A percentile compares a stretch with the other conserved stretches of the same genome.
Evolutionary conservation across 192 early-diverging fungal genomes (phyloP).

Genomic region (Backusella morwellensis): DNA sequence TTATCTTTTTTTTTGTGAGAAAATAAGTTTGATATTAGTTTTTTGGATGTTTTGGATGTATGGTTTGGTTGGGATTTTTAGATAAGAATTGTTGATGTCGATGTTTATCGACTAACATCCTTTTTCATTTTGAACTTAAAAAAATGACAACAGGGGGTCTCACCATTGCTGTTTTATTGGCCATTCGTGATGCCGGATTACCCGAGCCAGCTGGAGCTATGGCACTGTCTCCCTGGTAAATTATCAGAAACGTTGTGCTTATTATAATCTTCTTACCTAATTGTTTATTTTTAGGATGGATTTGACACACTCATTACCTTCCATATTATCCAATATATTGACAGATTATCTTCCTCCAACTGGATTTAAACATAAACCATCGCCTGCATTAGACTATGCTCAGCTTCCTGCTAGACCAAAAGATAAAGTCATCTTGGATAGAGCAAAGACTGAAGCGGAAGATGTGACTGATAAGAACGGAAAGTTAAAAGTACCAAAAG

Average conservation of each 20-base stretch:
- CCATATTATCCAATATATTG: slow-evolving; percentile 22
- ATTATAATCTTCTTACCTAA: not conserved
- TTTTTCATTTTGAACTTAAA: too few relatives aligned
- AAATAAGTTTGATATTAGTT: too few relatives aligned
- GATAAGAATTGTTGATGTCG: too few relatives aligned
- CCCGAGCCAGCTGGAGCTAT: slow-evolving; percentile 55
- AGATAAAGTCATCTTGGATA: not conserved
- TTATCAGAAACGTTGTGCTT: not conserved
- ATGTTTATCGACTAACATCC: too few relatives aligned
- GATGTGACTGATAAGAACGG: not conserved
- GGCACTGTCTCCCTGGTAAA: slow-evolving; percentile 65
- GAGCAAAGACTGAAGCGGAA: not conserved
- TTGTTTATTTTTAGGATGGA: slow-evolving; percentile 34
- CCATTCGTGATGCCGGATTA: slow-evolving; percentile 54
- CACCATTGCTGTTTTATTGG: slow-evolving; percentile 49
- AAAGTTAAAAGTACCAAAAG: not conserved
- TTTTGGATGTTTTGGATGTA: too few relatives aligned
- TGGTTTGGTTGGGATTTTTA: too few relatives aligned
- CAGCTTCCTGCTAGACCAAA: slow-evolving; percentile 11
- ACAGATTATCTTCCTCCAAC: slow-evolving; percentile 46
- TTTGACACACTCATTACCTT: slow-evolving; percentile 47
- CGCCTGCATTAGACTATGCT: slow-evolving; percentile 30
- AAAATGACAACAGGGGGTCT: slow-evolving; percentile 37
- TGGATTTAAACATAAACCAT: slow-evolving; percentile 41
- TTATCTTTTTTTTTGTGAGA: too few relatives aligned